Percentiles rank a stretch among this genome's conserved stretches.
phyloP scores from a whole-genome alignment of 2,329 filamentous ascomycete species.

The Colletotrichum acutatum region DNA sequence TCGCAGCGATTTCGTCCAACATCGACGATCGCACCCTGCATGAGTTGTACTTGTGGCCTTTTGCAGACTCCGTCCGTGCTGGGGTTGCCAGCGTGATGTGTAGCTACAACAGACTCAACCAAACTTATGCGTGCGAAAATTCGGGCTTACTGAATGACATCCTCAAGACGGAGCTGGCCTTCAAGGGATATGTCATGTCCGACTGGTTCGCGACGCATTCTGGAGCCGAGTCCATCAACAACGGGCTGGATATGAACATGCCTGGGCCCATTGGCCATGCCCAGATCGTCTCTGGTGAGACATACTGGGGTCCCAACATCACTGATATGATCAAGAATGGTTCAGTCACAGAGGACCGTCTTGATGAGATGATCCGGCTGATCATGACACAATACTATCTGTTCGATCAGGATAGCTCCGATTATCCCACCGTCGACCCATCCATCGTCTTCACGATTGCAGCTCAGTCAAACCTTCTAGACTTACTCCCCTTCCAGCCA shows the following conservation, averaged over 20 bases:
- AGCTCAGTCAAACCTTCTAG: constrained; percentile 19
- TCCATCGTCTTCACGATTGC: constrained; percentile 22
- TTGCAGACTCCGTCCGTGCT: constrained; percentile 74
- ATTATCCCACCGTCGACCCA: constrained; percentile 54
- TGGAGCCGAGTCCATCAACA: constrained; percentile 72
- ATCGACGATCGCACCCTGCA: constrained; percentile 75
- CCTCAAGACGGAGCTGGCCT: constrained; percentile 79
- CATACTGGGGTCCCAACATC: constrained; percentile 68
- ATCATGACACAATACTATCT: constrained; percentile 73
- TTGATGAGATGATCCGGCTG: constrained; percentile 75
- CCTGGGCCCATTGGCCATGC: constrained; percentile 65
- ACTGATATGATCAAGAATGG: constrained; percentile 68
- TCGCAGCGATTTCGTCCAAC: constrained; percentile 64
- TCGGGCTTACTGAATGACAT: constrained; percentile 68
- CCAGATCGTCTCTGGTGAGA: constrained; percentile 60
- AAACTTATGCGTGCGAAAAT: constrained; percentile 75
- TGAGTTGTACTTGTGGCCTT: constrained; percentile 76
- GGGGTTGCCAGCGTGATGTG: constrained; percentile 78
- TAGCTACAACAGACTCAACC: constrained; percentile 78
- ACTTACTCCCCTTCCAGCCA: constrained; percentile 42
- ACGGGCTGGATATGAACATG: constrained; percentile 86
- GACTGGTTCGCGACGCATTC: constrained; percentile 85
- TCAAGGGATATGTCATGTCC: constrained; percentile 67
- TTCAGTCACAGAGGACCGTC: constrained; percentile 65
- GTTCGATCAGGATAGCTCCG: constrained; percentile 58